Base-by-base conservation (phyloP, 495 filamentous ascomycete species). In the Tuber indicum region DNA sequence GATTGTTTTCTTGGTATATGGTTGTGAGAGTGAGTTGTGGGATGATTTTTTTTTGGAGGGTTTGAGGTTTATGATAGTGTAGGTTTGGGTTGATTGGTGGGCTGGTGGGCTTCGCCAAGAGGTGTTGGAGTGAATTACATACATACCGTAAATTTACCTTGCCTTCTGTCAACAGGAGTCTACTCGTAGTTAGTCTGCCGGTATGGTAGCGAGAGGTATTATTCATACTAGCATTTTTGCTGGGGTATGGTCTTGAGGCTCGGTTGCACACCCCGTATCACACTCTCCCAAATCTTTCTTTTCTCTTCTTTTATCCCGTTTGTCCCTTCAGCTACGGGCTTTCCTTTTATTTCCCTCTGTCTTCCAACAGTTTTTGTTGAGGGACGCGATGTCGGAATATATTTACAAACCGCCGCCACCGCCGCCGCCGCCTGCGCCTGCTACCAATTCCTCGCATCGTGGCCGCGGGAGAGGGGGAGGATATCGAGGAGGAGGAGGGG, bases 361-460 rank as follows among this genome's bases (percentile, higher is more conserved):
- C n/a, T 66, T 32, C n/a, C 12, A 16, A 66, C 58, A 12, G 49
- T n/a, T n/a, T n/a, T 58, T n/a, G 23, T 58, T 58, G 12, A 58
- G 12, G 23, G n/a, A 66, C 58, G 45, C 52, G 39, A 82, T 82
- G 80, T 82, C 80, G 58, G 74, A 42, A 62, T 82, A 82, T 74
- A 82, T 82, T 41, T 82, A 76, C 39, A 74, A 72, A 44, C 81
- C 81, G 14, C 81, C 81, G 23, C 80, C 76, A 23, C 70, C 79
- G 16, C 75, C 75, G 14, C 42, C 47, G 0, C 69, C 44, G 16
- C 72, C 46, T 26, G 32, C 14, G 19, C 62, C 75, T 45, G 36
- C 17, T 9, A 32, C 17, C 6, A 39, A 41, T 36, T 44, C n/a
- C 52, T 62, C 43, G 32, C 32, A 47, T 72, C 74, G 70, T 52